phyloP scores from a whole-genome alignment of 805 yeast genomes.

The Teunomyces tritomae region DNA sequence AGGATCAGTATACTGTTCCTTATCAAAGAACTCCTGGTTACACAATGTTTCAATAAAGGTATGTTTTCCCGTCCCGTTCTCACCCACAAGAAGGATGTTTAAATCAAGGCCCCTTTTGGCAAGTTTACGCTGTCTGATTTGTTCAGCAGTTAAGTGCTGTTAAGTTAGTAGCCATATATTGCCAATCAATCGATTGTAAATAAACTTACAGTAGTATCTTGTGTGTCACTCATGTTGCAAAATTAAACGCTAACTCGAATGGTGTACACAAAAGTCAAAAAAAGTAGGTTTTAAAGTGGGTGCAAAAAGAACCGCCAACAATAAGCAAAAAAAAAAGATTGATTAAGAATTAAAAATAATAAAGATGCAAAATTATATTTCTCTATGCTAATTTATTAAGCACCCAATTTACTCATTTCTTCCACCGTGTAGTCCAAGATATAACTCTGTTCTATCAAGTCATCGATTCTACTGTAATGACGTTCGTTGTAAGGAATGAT shows the following conservation, averaged over 20 bases:
- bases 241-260: not conserved
- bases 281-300: not conserved
- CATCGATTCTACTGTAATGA: slow-evolving; percentile 75
- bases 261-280: not conserved
- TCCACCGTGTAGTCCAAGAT: slow-evolving; percentile 79
- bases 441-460: slow-evolving; percentile 79
- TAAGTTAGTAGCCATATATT: not conserved
- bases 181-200: not conserved
- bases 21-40: slow-evolving; percentile 6
- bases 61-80: slow-evolving; percentile 58
- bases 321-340: not conserved
- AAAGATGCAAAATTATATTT: not conserved
- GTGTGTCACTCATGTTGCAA: not conserved
- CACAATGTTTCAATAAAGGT: slow-evolving; percentile 77
- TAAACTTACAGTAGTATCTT: slow-evolving; percentile 1
- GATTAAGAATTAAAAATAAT: not conserved
- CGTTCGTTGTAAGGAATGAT: slow-evolving; percentile 86
- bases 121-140: slow-evolving; percentile 19
- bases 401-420: slow-evolving; percentile 53
- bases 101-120: slow-evolving; percentile 20
- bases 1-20: slow-evolving; percentile 5
- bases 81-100: slow-evolving; percentile 34
- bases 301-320: not conserved
- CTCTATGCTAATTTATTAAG: slow-evolving; percentile 1
- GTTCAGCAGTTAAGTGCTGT: slow-evolving; percentile 16